Evolutionary conservation across 805 yeast species (phyloP).

Genomic region (Millerago galiae): DNA sequence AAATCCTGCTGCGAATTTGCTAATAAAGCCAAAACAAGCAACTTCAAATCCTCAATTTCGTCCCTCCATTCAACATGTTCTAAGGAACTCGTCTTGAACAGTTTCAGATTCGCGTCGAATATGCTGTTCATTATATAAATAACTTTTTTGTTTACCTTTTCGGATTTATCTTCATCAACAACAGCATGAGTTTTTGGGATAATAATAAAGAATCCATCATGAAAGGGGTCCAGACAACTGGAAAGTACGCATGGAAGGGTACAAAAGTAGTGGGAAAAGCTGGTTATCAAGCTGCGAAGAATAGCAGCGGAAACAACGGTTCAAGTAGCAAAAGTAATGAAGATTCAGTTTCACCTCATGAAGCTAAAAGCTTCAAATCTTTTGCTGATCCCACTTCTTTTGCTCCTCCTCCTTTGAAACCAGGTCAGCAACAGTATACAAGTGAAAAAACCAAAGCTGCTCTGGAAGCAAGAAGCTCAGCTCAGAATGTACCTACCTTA

Average conservation of each 20-base stretch:
- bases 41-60: conserved; percentile 12
- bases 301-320: conserved; percentile 12
- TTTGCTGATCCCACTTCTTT: conserved; percentile 18
- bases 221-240: conserved; percentile 30
- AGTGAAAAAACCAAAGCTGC: conserved; percentile 13
- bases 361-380: background rate
- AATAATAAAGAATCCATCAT: conserved; percentile 34
- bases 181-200: conserved; percentile 32
- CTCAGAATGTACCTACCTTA: background rate
- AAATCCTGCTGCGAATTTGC: conserved; percentile 20
- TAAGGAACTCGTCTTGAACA: conserved; percentile 11
- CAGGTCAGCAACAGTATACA: conserved; percentile 30
- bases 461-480: background rate
- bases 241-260: conserved; percentile 31
- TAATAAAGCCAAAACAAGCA: conserved; percentile 18
- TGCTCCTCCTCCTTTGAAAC: conserved; percentile 34
- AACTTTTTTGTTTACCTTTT: conserved; percentile 5
- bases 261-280: conserved; percentile 35
- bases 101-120: conserved; percentile 14
- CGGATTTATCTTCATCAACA: background rate
- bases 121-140: conserved; percentile 8
- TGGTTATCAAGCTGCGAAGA: conserved; percentile 34
- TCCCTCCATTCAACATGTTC: conserved; percentile 7
- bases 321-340: background rate
- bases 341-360: background rate